Conservation (phyloP, 148 eudicot genomes). For the Polygonum maritimum region DNA sequence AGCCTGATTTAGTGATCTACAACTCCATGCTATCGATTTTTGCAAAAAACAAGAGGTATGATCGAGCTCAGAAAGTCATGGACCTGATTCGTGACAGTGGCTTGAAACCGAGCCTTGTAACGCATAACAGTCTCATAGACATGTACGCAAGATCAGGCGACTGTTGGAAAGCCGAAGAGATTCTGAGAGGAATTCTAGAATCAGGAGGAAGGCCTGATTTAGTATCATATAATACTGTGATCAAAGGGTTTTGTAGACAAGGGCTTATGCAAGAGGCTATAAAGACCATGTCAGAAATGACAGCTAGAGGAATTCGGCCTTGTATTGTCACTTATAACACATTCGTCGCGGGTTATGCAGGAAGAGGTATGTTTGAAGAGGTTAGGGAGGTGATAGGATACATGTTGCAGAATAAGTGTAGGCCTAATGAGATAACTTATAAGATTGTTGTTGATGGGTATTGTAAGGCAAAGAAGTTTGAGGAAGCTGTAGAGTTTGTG, state of each 20-base stretch:
- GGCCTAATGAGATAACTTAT: slow-evolving; percentile 78
- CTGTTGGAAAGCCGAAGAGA: slow-evolving; percentile 85
- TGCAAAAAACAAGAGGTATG: slow-evolving; percentile 58
- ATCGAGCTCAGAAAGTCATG: slow-evolving; percentile 61
- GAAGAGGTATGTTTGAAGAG: slow-evolving; percentile 56
- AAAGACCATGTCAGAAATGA: slow-evolving; percentile 65
- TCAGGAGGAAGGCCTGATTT: slow-evolving; percentile 60
- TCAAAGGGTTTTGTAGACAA: slow-evolving; percentile 75
- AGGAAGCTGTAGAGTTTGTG: slow-evolving; percentile 69
- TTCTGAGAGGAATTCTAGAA: slow-evolving; percentile 36
- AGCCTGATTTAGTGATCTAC: slow-evolving; percentile 66
- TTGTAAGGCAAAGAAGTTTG: slow-evolving; percentile 56
- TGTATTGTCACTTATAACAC: slow-evolving; percentile 87
- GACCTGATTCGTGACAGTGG: slow-evolving; percentile 38
- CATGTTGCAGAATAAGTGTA: slow-evolving; percentile 62
- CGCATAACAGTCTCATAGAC: slow-evolving; percentile 79
- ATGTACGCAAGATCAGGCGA: slow-evolving; percentile 74
- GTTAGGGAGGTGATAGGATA: slow-evolving; percentile 59
- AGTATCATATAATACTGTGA: slow-evolving; percentile 81
- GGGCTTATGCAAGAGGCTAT: slow-evolving; percentile 84
- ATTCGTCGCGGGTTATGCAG: slow-evolving; percentile 70
- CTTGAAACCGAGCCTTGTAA: slow-evolving; percentile 70
- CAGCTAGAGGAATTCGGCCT: slow-evolving; percentile 60
- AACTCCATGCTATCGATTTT: slow-evolving; percentile 81
- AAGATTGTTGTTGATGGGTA: slow-evolving; percentile 64